A percentile compares a stretch with the other conserved stretches of the same genome.
phyloP scores from a whole-genome alignment of 1,284 basidiomycete species.

The Apiotrichum domesticum region DNA sequence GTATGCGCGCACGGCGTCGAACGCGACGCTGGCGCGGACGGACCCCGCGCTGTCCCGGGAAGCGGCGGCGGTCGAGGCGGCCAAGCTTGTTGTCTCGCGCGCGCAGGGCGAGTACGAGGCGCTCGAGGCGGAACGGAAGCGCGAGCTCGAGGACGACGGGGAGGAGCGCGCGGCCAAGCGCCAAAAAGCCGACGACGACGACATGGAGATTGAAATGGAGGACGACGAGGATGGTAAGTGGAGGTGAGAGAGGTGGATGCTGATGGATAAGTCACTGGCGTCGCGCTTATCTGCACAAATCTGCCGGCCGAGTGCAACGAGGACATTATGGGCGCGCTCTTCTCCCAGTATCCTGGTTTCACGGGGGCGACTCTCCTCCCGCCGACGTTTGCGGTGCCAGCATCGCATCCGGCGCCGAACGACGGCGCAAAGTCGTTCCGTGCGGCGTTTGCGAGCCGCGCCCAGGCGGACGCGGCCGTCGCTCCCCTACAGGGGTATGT shows the following conservation, averaged over 20 bases:
- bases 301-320: slow-evolving; percentile 37
- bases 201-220: slow-evolving; percentile 46
- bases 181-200: slow-evolving; percentile 33
- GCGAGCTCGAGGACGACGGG: slow-evolving; percentile 59
- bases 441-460: slow-evolving; percentile 23
- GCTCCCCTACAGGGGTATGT: slow-evolving; percentile 30
- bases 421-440: slow-evolving; percentile 31
- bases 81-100: slow-evolving; percentile 44
- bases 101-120: slow-evolving; percentile 51
- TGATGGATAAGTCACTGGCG: not conserved
- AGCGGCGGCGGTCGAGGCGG: slow-evolving; percentile 43
- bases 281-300: slow-evolving; percentile 32
- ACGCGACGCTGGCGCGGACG: slow-evolving; percentile 59
- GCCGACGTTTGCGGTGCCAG: slow-evolving; percentile 21
- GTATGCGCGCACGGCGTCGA: slow-evolving; percentile 79
- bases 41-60: slow-evolving; percentile 60
- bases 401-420: slow-evolving; percentile 32
- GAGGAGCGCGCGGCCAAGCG: slow-evolving; percentile 34
- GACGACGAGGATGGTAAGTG: slow-evolving; percentile 39
- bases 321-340: slow-evolving; percentile 32
- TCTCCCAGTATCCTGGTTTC: slow-evolving; percentile 36
- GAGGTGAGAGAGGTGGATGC: not conserved
- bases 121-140: slow-evolving; percentile 58
- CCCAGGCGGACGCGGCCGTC: slow-evolving; percentile 25
- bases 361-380: slow-evolving; percentile 16